Percentiles rank a stretch among this genome's conserved stretches.
Conservation (phyloP, 176 grass and related monocot genomes). For the Zoysia japonica region DNA sequence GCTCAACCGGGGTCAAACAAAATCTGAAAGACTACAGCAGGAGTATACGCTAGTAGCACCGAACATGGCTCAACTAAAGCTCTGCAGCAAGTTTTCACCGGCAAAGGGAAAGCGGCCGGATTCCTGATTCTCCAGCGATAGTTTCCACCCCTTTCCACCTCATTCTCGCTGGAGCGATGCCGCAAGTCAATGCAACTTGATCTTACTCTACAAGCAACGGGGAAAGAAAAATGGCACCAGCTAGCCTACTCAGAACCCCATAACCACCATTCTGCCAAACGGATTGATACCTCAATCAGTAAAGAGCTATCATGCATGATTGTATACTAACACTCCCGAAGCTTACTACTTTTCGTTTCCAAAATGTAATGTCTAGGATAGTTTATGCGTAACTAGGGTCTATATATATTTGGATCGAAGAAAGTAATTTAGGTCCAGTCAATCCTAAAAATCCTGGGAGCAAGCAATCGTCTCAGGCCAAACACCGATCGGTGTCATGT, state of each 20-base stretch:
- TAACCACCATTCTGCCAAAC: background rate
- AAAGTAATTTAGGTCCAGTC: background rate
- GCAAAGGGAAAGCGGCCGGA: slow-evolving; percentile 31
- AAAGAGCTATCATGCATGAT: background rate
- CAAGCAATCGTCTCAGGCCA: background rate
- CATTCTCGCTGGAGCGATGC: slow-evolving; percentile 36
- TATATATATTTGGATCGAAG: background rate
- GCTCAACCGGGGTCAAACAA: slow-evolving; percentile 17
- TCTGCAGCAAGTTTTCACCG: slow-evolving; percentile 30
- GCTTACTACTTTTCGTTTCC: background rate
- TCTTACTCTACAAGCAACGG: slow-evolving; percentile 14
- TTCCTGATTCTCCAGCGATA: slow-evolving; percentile 46
- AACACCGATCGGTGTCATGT: background rate
- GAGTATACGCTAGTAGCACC: slow-evolving; percentile 32
- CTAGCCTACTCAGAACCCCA: background rate
- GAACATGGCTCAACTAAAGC: slow-evolving; percentile 6
- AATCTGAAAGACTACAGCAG: slow-evolving; percentile 3
- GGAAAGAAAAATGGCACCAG: background rate
- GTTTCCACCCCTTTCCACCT: slow-evolving; percentile 42
- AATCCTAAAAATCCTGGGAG: background rate
- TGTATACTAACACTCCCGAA: background rate
- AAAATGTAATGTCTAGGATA: background rate
- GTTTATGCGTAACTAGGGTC: background rate
- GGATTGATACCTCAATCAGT: background rate
- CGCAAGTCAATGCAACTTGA: slow-evolving; percentile 29